These are phyloP conservation scores for Melastoma candidum DNA, from an alignment of 441 rosid genomes.

Conservation along the genomic window DNA sequence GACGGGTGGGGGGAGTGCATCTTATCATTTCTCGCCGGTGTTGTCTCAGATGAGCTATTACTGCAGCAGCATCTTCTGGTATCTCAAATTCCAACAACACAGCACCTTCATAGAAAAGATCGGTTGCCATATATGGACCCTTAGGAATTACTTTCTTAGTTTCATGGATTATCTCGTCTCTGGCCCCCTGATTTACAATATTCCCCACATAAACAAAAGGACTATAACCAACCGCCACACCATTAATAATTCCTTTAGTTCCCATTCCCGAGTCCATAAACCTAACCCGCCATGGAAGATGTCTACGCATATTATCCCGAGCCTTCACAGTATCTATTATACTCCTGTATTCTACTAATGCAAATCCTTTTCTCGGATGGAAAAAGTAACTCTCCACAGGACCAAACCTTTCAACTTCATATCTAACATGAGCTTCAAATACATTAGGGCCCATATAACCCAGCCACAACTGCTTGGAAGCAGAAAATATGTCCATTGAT, in stretches of 20 bases:
- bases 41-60: slow-evolving; percentile 79
- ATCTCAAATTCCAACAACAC: slow-evolving; percentile 85
- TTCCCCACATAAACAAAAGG: slow-evolving; percentile 70
- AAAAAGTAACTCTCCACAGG: slow-evolving; percentile 70
- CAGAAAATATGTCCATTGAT: slow-evolving; percentile 71
- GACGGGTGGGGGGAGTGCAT: slow-evolving; percentile 27
- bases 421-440: slow-evolving; percentile 72
- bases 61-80: slow-evolving; percentile 82
- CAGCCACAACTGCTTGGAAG: slow-evolving; percentile 79
- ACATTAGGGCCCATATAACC: slow-evolving; percentile 69
- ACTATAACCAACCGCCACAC: slow-evolving; percentile 75
- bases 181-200: slow-evolving; percentile 75
- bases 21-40: slow-evolving; percentile 54
- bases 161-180: slow-evolving; percentile 82
- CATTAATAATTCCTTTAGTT: slow-evolving; percentile 61
- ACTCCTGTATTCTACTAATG: slow-evolving; percentile 78
- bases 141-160: slow-evolving; percentile 66
- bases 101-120: slow-evolving; percentile 72
- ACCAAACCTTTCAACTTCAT: slow-evolving; percentile 81
- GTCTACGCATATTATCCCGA: slow-evolving; percentile 66
- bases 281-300: slow-evolving; percentile 75
- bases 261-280: slow-evolving; percentile 88
- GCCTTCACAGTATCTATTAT: slow-evolving; percentile 82
- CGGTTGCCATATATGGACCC: slow-evolving; percentile 72
- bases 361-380: slow-evolving; percentile 68